A percentile compares a stretch with the other conserved stretches of the same genome.
These are phyloP conservation scores for Trichoderma sp. DNA, from an alignment of 2,329 filamentous ascomycete species.

Conservation along the genomic window DNA sequence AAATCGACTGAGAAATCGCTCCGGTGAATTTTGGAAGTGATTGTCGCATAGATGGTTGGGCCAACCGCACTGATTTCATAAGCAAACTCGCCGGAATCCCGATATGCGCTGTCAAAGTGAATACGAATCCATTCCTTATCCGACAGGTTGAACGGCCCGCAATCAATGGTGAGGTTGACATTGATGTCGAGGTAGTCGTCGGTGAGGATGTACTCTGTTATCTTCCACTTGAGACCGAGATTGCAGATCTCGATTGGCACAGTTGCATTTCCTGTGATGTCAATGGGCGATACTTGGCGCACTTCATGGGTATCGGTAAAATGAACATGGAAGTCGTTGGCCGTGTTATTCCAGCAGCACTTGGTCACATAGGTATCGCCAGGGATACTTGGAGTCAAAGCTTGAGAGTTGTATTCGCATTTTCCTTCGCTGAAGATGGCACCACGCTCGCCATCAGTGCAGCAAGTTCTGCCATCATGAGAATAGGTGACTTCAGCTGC, in stretches of 20 bases:
- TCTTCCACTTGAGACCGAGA: neutral
- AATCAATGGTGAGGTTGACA: neutral
- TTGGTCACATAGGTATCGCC: neutral
- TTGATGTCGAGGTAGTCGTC: neutral
- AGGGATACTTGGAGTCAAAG: neutral
- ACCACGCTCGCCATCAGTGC: neutral
- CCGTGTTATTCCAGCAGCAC: neutral
- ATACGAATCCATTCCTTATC: neutral
- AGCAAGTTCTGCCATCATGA: neutral
- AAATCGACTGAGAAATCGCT: neutral
- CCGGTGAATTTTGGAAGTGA: neutral
- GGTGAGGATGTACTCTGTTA: neutral
- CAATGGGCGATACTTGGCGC: neutral
- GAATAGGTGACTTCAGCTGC: neutral
- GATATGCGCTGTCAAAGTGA: neutral
- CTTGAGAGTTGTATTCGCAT: neutral
- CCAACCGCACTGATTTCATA: neutral
- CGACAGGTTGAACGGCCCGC: neutral
- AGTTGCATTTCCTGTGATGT: neutral
- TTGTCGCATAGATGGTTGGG: neutral
- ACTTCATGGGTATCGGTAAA: neutral
- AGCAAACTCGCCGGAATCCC: neutral
- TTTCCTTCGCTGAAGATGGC: neutral
- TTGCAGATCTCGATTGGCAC: neutral
- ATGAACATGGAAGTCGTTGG: neutral